A percentile compares a stretch with the other conserved stretches of the same genome.
Conservation (phyloP, 441 rosid species). For the Viola pubescens region DNA sequence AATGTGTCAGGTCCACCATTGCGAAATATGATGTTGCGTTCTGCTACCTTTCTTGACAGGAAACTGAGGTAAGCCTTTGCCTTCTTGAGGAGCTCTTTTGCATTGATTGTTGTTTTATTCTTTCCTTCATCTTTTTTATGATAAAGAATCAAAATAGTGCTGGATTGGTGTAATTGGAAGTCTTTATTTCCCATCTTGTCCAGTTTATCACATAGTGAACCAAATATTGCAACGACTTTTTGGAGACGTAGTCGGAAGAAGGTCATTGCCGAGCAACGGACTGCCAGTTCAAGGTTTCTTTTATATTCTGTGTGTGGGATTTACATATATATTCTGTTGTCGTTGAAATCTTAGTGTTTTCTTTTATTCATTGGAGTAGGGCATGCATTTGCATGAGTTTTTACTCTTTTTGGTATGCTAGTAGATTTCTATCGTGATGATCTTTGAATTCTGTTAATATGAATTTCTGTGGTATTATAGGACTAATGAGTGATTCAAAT, state of each 20-base stretch:
- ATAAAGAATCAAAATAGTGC: background rate
- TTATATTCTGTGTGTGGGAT: conserved; percentile 21
- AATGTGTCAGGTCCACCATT: conserved; percentile 57
- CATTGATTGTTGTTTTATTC: background rate
- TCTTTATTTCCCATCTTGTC: conserved; percentile 18
- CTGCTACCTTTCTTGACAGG: conserved; percentile 51
- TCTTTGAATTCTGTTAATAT: background rate
- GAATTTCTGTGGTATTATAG: background rate
- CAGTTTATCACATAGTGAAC: conserved; percentile 94
- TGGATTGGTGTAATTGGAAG: conserved; percentile 10
- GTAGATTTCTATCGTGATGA: background rate
- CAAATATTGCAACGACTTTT: conserved; percentile 77
- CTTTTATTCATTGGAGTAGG: background rate
- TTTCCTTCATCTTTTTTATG: background rate
- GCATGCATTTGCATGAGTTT: too few species aligned
- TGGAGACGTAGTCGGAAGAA: conserved; percentile 96
- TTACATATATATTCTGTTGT: conserved; percentile 5
- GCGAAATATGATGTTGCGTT: conserved; percentile 63
- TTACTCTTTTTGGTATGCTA: too few species aligned
- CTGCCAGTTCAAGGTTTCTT: conserved; percentile 93
- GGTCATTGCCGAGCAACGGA: conserved; percentile 95
- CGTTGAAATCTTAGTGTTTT: background rate
- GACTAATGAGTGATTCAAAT: too few species aligned
- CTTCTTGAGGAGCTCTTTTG: background rate
- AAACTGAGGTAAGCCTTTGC: conserved; percentile 49